Base-by-base conservation (phyloP, 75 land plant species). In the Pinus albicaulis region DNA sequence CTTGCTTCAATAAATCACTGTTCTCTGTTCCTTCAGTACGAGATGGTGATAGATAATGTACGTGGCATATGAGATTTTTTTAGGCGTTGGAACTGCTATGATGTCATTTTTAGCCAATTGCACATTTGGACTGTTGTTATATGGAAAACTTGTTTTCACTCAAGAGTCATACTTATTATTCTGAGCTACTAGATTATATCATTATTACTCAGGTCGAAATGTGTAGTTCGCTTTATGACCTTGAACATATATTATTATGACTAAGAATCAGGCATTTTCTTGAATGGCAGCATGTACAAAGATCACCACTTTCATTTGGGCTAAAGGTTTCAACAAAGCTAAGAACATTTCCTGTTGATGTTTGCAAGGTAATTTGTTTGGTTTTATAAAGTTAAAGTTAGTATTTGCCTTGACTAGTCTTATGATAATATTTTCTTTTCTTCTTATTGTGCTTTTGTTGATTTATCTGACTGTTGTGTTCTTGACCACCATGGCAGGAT, bases 261-360 rank as follows among this genome's bases (percentile, higher is more conserved):
- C 15, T 24, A 72, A 20, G 74, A 44, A 23, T 4, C 2, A 2
- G 23, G 4, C 31, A 13, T 34, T 74, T 20, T 74, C 34, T 75
- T 57, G 19, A 60, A 36, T 75, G 76, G 26, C 91, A 94, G 98
- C 91, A 94, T 86, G 95, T 96, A 23, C 88, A 88, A 83, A 89
- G 89, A 69, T 86, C 92, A 55, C 76, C 93, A 12, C 75, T 83
- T 56, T 85, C 91, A 7, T 89, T 91, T 81, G 96, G 99, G 56
- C 89, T 91, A 11, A 92, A 88, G 72, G 82, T 85, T 77, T 87
- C 91, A 11, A 82, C 77, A 60, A 82, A 83, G 76, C 90, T 92
- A 57, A 88, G 86, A 75, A 96, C 99, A 20, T 86, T 77, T 62
- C 99, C 99, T 38, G 25, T 86, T 55, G 88, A 78, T 75, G 93